Evolutionary conservation across 345 rosid genomes (phyloP).

Genomic region (Erucastrum elatum): DNA sequence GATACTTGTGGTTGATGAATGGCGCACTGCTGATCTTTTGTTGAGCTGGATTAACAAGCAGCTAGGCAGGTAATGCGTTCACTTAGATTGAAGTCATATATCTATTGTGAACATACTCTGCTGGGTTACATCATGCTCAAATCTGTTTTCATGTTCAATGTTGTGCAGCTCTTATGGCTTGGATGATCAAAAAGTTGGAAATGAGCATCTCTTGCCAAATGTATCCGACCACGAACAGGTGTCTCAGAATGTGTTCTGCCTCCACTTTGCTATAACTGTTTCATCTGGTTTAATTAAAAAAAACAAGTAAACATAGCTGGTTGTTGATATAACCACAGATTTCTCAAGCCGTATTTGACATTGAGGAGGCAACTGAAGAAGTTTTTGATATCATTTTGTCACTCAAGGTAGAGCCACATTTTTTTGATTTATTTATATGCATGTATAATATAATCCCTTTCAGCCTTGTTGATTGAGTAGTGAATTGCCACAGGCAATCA

Average conservation of each 20-base stretch:
- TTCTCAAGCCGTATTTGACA: slow-evolving; percentile 77
- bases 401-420: slow-evolving; percentile 57
- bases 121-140: not conserved
- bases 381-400: slow-evolving; percentile 76
- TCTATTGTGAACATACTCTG: not conserved
- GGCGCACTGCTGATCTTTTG: slow-evolving; percentile 79
- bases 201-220: slow-evolving; percentile 66
- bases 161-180: slow-evolving; percentile 70
- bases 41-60: slow-evolving; percentile 89
- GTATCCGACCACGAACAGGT: slow-evolving; percentile 84
- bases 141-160: slow-evolving; percentile 1
- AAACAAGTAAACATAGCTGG: slow-evolving; percentile 8
- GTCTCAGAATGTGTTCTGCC: slow-evolving; percentile 21
- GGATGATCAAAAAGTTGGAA: slow-evolving; percentile 80
- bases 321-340: slow-evolving; percentile 51
- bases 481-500: slow-evolving; percentile 66
- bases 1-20: slow-evolving; percentile 58
- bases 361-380: slow-evolving; percentile 86
- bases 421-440: not conserved
- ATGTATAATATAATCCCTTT: not conserved
- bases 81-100: not conserved
- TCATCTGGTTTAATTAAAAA: slow-evolving; percentile 1
- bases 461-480: slow-evolving; percentile 16
- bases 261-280: not conserved
- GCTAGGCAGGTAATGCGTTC: slow-evolving; percentile 64